Evolutionary conservation across 441 rosid genomes (phyloP), one percentile per base, ranked within the genome.

Genomic region (Bocquillonia castaneifolia): DNA sequence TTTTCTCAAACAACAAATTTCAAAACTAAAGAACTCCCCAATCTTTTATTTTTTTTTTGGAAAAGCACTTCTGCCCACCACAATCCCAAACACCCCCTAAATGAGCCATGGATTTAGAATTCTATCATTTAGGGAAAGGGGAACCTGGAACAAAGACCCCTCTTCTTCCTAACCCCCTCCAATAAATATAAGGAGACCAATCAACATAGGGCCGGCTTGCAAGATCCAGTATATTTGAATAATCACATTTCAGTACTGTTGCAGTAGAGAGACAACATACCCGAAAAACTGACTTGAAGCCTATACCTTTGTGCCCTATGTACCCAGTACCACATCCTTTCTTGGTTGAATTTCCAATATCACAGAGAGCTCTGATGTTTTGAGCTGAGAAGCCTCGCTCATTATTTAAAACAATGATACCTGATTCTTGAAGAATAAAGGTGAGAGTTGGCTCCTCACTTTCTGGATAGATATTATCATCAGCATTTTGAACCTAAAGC

Each of bases 251-350:
- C 10, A 7, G 34, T 14, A 42, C 7, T 10, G 25, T 61, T 39
- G 4, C 3, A 10, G 20, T 25, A 6, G 54, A 50, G 28, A 22
- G 26, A 50, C 1, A 40, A 64, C 82, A 75, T 85, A 95, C 99
- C 96, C 97, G 92, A 81, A 92, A 95, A 62, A 95, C 99, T 65
- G 99, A 95, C 82, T 95, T 95, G 83, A 95, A 95, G 78, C 99
- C 99, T 76, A 95, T 95, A 76, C 99, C 99, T 81, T 95, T 95
- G 86, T 90, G 88, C 77, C 99, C 99, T 45, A 95, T 90, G 81
- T 92, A 95, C 58, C 99, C 99, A 70, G 77, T 56, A 68, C 81
- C 82, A 81, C 84, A 83, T 77, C 95, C 95, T 74, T 88, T 90
- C 81, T 95, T 90, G 50, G 99, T 95, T 36, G 99, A 95, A 77